phyloP scores from a whole-genome alignment of 257 asterid genomes.

The Fraxinus americana region DNA sequence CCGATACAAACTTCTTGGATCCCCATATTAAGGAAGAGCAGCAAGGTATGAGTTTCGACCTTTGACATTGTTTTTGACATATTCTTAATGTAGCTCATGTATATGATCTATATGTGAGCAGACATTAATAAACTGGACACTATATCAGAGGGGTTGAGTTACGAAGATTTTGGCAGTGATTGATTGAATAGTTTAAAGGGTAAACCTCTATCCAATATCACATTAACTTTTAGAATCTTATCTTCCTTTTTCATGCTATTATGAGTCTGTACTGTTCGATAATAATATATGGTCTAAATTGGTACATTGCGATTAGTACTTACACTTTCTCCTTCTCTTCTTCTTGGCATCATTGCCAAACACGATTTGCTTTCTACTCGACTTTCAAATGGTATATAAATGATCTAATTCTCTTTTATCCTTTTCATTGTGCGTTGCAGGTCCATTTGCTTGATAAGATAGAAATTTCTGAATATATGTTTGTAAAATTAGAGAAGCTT shows the following conservation, averaged over 20 bases:
- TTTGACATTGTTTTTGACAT: constrained; percentile 11
- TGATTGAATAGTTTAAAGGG: constrained; percentile 33
- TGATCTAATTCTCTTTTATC: background rate
- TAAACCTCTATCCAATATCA: constrained; percentile 13
- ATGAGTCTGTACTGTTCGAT: background rate
- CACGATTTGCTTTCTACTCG: background rate
- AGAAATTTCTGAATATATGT: constrained; percentile 27
- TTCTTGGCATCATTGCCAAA: background rate
- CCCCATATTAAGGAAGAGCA: constrained; percentile 51
- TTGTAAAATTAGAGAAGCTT: constrained; percentile 27
- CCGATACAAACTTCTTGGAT: constrained; percentile 60
- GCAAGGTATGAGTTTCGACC: constrained; percentile 48
- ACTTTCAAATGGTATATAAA: background rate
- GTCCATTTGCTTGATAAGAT: constrained; percentile 4
- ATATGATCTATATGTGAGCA: constrained; percentile 33
- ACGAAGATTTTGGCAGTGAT: constrained; percentile 57
- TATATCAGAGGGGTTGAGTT: constrained; percentile 57
- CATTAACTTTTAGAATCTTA: background rate
- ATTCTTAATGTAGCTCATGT: constrained; percentile 6
- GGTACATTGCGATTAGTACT: background rate
- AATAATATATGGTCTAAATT: background rate
- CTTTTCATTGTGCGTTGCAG: constrained; percentile 24
- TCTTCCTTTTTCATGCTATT: background rate
- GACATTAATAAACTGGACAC: constrained; percentile 55
- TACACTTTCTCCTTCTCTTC: background rate